Percentiles rank a stretch among this genome's conserved stretches.
Evolutionary conservation across 805 yeast genomes (phyloP).

Genomic region (Saccharomycopsis capsularis): DNA sequence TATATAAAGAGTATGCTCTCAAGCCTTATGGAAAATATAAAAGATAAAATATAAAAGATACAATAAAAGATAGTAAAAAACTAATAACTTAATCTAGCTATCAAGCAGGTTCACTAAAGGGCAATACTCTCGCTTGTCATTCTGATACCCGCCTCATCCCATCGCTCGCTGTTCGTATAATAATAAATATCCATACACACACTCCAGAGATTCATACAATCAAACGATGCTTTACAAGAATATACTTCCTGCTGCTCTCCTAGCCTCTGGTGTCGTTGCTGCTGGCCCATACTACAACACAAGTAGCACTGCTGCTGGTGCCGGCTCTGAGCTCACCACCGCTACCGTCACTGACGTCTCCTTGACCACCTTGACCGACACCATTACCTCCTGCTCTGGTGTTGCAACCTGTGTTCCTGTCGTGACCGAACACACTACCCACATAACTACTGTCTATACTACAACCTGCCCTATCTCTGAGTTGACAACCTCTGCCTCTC

Average conservation of each 20-base stretch:
- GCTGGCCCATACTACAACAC: slow-evolving; percentile 15
- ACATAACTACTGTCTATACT: not conserved
- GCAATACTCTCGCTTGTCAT: too few species aligned
- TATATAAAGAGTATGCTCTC: too few species aligned
- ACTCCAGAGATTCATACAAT: too few species aligned
- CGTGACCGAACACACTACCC: not conserved
- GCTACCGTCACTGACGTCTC: slow-evolving; percentile 5
- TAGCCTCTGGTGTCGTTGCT: slow-evolving; percentile 6
- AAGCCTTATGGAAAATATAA: too few species aligned
- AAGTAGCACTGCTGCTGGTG: not conserved
- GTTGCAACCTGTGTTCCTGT: slow-evolving; percentile 15
- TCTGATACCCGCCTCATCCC: too few species aligned
- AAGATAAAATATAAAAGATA: too few species aligned
- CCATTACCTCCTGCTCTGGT: slow-evolving; percentile 20
- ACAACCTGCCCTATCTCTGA: slow-evolving; percentile 9
- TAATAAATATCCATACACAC: too few species aligned
- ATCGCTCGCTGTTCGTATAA: too few species aligned
- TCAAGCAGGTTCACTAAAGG: too few species aligned
- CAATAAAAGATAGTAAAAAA: too few species aligned
- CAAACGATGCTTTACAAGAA: too few species aligned
- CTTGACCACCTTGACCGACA: slow-evolving; percentile 15
- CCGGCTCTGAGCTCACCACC: slow-evolving; percentile 1
- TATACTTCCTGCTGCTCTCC: not conserved
- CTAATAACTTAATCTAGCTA: too few species aligned
- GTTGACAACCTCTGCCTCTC: not conserved